Conservation (phyloP, 495 filamentous ascomycete species). For the Podospora comata region DNA sequence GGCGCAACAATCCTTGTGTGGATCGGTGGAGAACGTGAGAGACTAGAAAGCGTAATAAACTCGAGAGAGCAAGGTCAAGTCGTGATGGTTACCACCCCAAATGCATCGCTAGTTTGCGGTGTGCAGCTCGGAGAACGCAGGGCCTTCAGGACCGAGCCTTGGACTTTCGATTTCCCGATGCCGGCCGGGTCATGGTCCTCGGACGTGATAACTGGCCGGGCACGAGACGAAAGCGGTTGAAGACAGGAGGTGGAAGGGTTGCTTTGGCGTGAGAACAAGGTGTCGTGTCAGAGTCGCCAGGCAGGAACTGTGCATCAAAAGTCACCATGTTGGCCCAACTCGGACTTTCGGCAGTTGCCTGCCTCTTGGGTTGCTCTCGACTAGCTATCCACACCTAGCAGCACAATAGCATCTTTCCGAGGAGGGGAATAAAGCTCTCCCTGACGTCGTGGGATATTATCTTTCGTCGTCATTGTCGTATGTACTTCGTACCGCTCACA, state of each 20-base stretch:
- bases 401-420: neutral
- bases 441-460: neutral
- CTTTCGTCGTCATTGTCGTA: neutral
- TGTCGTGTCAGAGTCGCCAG: neutral
- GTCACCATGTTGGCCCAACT: neutral
- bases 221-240: neutral
- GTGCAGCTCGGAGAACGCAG: neutral
- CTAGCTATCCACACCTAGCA: neutral
- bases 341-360: slow-evolving; percentile 1
- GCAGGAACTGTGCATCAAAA: neutral
- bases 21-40: neutral
- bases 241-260: neutral
- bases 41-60: neutral
- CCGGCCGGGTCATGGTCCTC: neutral
- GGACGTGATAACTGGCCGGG: neutral
- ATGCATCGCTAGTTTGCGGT: neutral
- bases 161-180: neutral
- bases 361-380: neutral
- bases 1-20: neutral
- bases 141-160: neutral
- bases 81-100: too few relatives aligned
- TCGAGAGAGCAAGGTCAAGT: too few relatives aligned
- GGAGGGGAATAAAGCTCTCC: neutral
- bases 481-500: neutral
- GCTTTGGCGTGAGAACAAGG: slow-evolving; percentile 1